Percentiles rank a stretch among this genome's conserved stretches.
These are phyloP conservation scores for Eragrostis tef DNA, from an alignment of 202 grass and related monocot genomes.

Conservation along the genomic window DNA sequence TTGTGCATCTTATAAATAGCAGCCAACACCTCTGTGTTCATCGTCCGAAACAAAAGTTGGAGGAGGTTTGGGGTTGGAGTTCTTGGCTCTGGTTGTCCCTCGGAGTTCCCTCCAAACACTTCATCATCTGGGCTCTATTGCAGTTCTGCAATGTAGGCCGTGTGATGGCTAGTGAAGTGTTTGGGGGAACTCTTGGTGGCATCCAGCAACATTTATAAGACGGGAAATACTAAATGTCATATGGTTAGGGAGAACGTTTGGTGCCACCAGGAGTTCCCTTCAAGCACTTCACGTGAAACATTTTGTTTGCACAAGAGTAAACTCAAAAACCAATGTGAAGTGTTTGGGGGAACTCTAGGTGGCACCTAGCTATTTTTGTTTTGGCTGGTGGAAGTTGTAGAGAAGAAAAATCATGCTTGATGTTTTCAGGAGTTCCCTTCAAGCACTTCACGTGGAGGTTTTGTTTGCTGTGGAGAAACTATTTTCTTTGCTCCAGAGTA, in stretches of 20 bases:
- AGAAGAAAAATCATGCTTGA: neutral
- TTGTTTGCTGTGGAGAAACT: no score
- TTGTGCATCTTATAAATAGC: constrained; percentile 34
- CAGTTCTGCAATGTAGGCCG: neutral
- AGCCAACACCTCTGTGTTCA: neutral
- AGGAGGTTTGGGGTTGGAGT: neutral
- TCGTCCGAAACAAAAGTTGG: neutral
- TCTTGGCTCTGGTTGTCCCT: constrained; percentile 29
- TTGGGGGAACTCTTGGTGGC: constrained; percentile 45
- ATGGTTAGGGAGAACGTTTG: neutral
- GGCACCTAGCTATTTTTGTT: neutral
- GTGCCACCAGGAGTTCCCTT: neutral
- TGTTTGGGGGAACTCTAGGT: constrained; percentile 38
- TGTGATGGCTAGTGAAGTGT: constrained; percentile 22
- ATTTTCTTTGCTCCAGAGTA: no score
- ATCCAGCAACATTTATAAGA: neutral
- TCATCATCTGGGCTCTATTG: constrained; percentile 4
- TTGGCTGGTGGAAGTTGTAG: neutral
- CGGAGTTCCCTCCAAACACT: constrained; percentile 49
- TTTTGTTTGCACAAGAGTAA: neutral
- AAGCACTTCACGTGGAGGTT: constrained; percentile 2
- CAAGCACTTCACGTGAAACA: constrained; percentile 27
- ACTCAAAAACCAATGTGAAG: constrained; percentile 1
- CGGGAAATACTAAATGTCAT: fast-evolving
- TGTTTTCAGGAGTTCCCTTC: neutral